Evolutionary conservation across 1,284 basidiomycete genomes (phyloP).

Genomic region (Ceratobasidium sp.): DNA sequence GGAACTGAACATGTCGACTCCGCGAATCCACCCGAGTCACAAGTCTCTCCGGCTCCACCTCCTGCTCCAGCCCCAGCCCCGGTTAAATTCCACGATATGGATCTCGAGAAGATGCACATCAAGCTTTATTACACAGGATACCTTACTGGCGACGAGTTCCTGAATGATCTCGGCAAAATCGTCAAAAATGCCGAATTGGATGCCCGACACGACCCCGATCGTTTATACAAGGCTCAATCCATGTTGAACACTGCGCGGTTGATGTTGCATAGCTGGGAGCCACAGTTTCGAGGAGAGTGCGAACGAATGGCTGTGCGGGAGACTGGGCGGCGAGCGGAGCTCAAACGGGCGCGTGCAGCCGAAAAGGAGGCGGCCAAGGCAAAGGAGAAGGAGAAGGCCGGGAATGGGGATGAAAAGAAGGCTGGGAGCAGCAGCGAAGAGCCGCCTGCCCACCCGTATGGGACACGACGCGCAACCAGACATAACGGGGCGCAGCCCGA

Average conservation of each 20-base stretch:
- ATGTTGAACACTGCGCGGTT: slow-evolving; percentile 91
- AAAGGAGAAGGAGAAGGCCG: slow-evolving; percentile 47
- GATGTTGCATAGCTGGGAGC: slow-evolving; percentile 91
- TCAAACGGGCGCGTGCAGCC: slow-evolving; percentile 66
- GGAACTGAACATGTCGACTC: slow-evolving; percentile 50
- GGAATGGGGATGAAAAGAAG: slow-evolving; percentile 52
- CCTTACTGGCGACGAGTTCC: slow-evolving; percentile 87
- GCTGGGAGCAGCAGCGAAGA: slow-evolving; percentile 55
- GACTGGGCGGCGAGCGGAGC: slow-evolving; percentile 73
- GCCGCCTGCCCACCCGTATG: slow-evolving; percentile 54
- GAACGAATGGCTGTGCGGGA: slow-evolving; percentile 89
- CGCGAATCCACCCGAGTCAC: slow-evolving; percentile 48
- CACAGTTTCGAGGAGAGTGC: slow-evolving; percentile 85
- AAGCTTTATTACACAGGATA: slow-evolving; percentile 91
- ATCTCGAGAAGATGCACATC: slow-evolving; percentile 91
- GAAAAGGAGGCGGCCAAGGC: slow-evolving; percentile 61
- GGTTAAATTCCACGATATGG: slow-evolving; percentile 77
- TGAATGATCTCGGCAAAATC: slow-evolving; percentile 90
- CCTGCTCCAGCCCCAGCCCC: slow-evolving; percentile 51
- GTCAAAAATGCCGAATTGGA: slow-evolving; percentile 86
- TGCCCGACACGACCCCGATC: slow-evolving; percentile 77
- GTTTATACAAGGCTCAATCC: slow-evolving; percentile 85
- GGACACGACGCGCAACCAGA: slow-evolving; percentile 74
- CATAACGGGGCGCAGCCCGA: slow-evolving; percentile 79
- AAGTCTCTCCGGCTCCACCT: slow-evolving; percentile 59